These are phyloP conservation scores for Maudiozyma serrabonitensis DNA, from an alignment of 805 yeast genomes.

Conservation along the genomic window DNA sequence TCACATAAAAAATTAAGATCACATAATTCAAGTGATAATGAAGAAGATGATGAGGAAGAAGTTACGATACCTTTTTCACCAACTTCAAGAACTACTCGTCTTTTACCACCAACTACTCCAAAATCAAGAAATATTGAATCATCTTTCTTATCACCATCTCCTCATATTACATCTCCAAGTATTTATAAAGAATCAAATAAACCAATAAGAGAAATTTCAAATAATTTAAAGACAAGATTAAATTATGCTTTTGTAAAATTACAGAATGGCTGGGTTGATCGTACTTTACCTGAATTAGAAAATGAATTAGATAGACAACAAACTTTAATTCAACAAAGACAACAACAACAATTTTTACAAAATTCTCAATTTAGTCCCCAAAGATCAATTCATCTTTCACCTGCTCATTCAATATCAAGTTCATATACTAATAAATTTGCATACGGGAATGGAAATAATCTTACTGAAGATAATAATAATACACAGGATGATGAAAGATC, in stretches of 20 bases:
- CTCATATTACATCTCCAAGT: slow-evolving; percentile 24
- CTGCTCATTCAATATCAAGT: neutral
- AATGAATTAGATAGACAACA: slow-evolving; percentile 7
- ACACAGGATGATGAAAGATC: slow-evolving; percentile 11
- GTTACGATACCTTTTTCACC: slow-evolving; percentile 1
- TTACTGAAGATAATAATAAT: slow-evolving; percentile 4
- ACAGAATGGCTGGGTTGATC: slow-evolving; percentile 28
- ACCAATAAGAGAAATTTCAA: slow-evolving; percentile 34
- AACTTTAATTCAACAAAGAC: neutral
- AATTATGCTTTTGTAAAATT: slow-evolving; percentile 35
- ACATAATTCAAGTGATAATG: neutral
- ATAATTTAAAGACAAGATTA: slow-evolving; percentile 32
- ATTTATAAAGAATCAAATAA: slow-evolving; percentile 13
- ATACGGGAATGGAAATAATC: slow-evolving; percentile 5
- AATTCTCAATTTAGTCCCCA: neutral
- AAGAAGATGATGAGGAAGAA: neutral
- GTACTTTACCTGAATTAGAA: slow-evolving; percentile 22
- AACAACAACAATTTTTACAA: neutral
- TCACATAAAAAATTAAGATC: slow-evolving; percentile 1
- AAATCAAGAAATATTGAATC: slow-evolving; percentile 24
- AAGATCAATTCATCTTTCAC: neutral
- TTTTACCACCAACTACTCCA: slow-evolving; percentile 28
- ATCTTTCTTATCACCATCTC: slow-evolving; percentile 26
- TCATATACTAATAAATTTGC: slow-evolving; percentile 11
- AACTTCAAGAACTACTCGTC: slow-evolving; percentile 9